Percentiles rank a stretch among this genome's conserved stretches.
phyloP scores from a whole-genome alignment of 805 yeast genomes.

The Torulaspora gathmanii region DNA sequence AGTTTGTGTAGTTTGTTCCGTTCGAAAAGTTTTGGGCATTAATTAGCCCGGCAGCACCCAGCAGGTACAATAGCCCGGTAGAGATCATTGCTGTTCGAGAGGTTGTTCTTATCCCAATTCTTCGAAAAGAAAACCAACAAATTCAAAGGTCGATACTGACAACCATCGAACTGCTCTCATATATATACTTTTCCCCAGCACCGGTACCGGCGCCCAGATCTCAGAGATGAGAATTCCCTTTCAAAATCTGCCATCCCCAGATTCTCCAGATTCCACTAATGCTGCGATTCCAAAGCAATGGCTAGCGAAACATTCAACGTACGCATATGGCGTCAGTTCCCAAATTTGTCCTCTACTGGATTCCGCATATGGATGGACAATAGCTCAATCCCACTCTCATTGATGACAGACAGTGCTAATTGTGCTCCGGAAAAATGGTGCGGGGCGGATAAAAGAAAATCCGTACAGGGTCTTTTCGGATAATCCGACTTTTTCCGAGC shows the following conservation, averaged over 20 bases:
- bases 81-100: conserved; percentile 1
- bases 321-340: too few species aligned
- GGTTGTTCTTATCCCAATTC: not conserved
- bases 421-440: not conserved
- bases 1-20: not conserved
- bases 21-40: not conserved
- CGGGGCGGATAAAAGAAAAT: too few species aligned
- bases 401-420: not conserved
- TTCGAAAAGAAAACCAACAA: not conserved
- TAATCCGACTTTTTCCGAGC: not conserved
- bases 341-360: too few species aligned
- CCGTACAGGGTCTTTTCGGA: not conserved
- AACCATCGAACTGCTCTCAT: not conserved
- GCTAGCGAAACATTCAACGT: not conserved
- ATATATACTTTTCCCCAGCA: not conserved
- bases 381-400: not conserved
- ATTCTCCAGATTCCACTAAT: not conserved
- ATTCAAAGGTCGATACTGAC: not conserved
- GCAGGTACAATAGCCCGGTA: not conserved
- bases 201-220: not conserved
- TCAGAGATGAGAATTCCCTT: too few species aligned
- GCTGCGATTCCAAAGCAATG: not conserved
- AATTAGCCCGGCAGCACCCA: conserved; percentile 1
- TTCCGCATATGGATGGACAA: not conserved
- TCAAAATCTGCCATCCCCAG: not conserved